Evolutionary conservation across 345 rosid genomes (phyloP), one percentile per base, ranked within the genome.

Genomic region (Salix caprea): DNA sequence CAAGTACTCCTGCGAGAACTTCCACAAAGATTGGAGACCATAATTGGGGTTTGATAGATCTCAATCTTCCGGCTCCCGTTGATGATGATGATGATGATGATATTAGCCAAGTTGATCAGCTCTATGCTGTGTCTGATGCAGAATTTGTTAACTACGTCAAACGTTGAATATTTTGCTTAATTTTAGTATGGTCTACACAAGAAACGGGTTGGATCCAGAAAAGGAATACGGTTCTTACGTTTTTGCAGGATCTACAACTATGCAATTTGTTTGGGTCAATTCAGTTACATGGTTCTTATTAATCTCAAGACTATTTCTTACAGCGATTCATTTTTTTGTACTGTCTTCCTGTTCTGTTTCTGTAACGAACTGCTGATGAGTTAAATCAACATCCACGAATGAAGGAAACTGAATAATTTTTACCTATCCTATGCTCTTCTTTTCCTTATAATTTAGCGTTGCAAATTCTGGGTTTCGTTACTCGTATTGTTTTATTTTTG

Each of bases 41-140:
- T 23, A 58, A 76, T 24, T 65, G 71, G 79, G 76, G 39, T 58
- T 80, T 87, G 66, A 89, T 95, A 83, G 99, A 95, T 89, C 97
- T 95, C 39, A 95, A 95, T 86, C 93, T 93, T 64, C 99, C 97
- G 7, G 97, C 96, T 75, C 92, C 97, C 42, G 64, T 80, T 37
- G 96, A 95, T 2, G 97, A 90, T 13, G 97, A 91, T 5, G 97
- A 91, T 5, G 97, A 90, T 13, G 97, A 91, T 28, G 89, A 86
- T 78, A 50, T 67, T 44, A 90, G 90, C 61, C 90, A 85, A 71
- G 79, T 86, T 37, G 94, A 91, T 23, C 24, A 58, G 85, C 88
- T 92, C 69, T 91, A 94, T 30, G 89, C 90, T 3, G 90, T 91
- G 50, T 90, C 94, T 30, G 91, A 89, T 85, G 93, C 91, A 70